Conservation (phyloP, 1,284 basidiomycete species). For the Cutaneotrichosporon sp. region DNA sequence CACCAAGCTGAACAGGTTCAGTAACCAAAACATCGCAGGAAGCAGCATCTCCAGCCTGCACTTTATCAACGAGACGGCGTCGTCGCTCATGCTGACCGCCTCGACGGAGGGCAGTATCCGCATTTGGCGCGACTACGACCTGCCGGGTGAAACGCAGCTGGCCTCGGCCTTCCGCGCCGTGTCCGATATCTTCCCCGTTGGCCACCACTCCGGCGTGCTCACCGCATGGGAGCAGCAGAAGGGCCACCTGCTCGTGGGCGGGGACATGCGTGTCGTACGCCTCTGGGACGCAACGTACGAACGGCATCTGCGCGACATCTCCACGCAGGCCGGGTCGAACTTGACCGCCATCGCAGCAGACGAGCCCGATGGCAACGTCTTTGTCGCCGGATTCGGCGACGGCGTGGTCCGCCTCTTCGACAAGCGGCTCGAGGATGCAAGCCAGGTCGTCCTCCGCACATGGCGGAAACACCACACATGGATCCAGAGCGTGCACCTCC, state of each 20-base stretch:
- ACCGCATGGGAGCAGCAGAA: constrained; percentile 91
- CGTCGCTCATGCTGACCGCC: constrained; percentile 81
- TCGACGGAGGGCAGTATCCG: constrained; percentile 88
- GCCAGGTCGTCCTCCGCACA: constrained; percentile 68
- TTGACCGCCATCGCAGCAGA: constrained; percentile 83
- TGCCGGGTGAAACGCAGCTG: constrained; percentile 60
- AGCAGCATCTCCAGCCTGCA: constrained; percentile 84
- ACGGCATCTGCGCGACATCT: constrained; percentile 64
- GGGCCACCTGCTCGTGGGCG: constrained; percentile 80
- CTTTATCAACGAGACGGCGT: constrained; percentile 93
- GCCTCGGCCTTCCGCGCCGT: constrained; percentile 90
- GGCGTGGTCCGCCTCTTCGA: constrained; percentile 89
- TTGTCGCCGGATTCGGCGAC: constrained; percentile 89
- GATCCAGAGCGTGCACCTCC: constrained; percentile 87
- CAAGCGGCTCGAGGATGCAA: constrained; percentile 75
- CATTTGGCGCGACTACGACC: constrained; percentile 79
- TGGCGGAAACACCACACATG: constrained; percentile 82
- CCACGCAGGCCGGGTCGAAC: constrained; percentile 84
- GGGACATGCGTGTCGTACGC: constrained; percentile 82
- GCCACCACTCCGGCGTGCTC: constrained; percentile 67
- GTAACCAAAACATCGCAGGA: constrained; percentile 78
- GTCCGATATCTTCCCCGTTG: constrained; percentile 65
- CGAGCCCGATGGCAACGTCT: constrained; percentile 65
- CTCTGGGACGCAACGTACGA: constrained; percentile 96
- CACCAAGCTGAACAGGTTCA: constrained; percentile 73